Base-by-base conservation (phyloP, 2,329 filamentous ascomycete genomes). In the Ophiocordyceps unilateralis region DNA sequence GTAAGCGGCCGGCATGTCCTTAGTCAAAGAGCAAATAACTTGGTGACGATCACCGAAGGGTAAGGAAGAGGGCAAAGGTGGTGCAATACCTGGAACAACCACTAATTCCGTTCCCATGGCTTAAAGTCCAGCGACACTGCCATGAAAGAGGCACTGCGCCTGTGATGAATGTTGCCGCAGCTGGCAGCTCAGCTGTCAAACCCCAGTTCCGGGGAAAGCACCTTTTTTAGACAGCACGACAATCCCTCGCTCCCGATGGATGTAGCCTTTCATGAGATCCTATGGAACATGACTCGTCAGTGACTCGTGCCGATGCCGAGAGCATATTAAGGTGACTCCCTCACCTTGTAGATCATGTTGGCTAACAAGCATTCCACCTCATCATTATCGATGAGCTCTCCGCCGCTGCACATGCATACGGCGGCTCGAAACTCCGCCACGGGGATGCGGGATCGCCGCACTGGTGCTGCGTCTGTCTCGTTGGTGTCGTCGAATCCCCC, bases 241-340 rank as follows among this genome's bases (percentile, higher is more conserved):
- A 51, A 88, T 88, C 28, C 82, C 83, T 51, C 83, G 78, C 51
- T 94, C 88, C 43, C 89, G 81, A 26, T 89, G 81, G 51, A 98
- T 98, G 62, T 98, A 98, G 36, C 93, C 91, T 64, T 96, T 98
- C 84, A 98, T 94, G 21, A 91, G 70, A 46, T 83, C 83, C 86
- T 94, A 43, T 45, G 47, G 26, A n/a, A 39, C 37, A 41, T 21
- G 7, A 1, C 22, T 45, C 20, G 45, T 62, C 48, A 62, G 58
- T 59, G 53, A 61, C 46, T 60, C 54, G 58, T 50, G 45, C 9
- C 3, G 5, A 8, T 30, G 28, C 14, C 6, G 17, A 36, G 5
- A 10, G 19, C 32, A 10, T 4, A 26, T 17, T 2, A 10, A 10
- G 2, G 6, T 19, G n/a, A 3, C 12, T 17, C 10, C 53, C 63